Conservation (phyloP, 1,139 yeast genomes). For the Taphrina confusa region DNA sequence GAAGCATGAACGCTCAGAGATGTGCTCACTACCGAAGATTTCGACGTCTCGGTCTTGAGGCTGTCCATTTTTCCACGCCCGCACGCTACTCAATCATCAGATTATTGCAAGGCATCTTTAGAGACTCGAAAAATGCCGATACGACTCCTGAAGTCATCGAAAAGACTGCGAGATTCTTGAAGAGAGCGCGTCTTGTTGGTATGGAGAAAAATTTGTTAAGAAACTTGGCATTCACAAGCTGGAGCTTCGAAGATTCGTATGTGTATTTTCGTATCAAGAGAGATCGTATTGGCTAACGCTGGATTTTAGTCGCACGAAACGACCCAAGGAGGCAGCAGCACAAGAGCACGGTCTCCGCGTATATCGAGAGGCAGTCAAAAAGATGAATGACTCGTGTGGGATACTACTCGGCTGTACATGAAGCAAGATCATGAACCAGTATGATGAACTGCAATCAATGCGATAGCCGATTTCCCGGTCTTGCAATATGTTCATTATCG, state of each 20-base stretch:
- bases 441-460: no score
- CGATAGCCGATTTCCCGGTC: no score
- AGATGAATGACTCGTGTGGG: neutral
- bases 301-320: neutral
- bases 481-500: no score
- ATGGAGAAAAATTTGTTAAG: slow-evolving; percentile 22
- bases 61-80: slow-evolving; percentile 22
- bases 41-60: slow-evolving; percentile 17
- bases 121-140: neutral
- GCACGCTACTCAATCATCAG: slow-evolving; percentile 8
- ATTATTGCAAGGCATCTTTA: neutral
- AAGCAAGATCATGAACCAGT: no score
- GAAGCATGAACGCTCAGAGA: slow-evolving; percentile 6
- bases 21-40: slow-evolving; percentile 8
- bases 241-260: slow-evolving; percentile 5
- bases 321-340: neutral
- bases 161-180: slow-evolving; percentile 16
- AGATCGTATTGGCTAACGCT: no score
- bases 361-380: neutral
- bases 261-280: no score
- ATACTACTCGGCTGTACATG: neutral
- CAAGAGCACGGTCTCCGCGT: neutral
- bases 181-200: neutral
- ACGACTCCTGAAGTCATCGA: slow-evolving; percentile 1
- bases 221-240: slow-evolving; percentile 15